A percentile compares a stretch with the other conserved stretches of the same genome.
phyloP scores from a whole-genome alignment of 805 yeast genomes.

The Yamadazyma sp. region DNA sequence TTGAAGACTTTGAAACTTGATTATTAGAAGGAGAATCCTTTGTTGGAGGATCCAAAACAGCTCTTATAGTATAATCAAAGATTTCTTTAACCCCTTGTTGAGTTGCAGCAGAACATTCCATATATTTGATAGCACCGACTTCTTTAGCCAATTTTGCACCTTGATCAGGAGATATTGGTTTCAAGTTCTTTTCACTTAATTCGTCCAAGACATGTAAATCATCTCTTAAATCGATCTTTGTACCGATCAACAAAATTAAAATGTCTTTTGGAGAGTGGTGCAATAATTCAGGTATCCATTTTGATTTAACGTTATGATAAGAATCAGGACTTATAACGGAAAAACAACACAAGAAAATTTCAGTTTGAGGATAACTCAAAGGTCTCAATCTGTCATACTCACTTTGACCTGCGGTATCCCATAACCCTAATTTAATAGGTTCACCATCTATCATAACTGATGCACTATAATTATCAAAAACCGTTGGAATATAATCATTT shows the following conservation, averaged over 20 bases:
- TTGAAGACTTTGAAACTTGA: constrained; percentile 8
- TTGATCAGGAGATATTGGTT: constrained; percentile 60
- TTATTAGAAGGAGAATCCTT: constrained; percentile 13
- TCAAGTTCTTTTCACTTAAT: constrained; percentile 56
- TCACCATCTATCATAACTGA: constrained; percentile 79
- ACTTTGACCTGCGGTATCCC: constrained; percentile 97
- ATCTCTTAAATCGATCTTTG: constrained; percentile 84
- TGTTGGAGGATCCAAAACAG: constrained; percentile 56
- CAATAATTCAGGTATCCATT: constrained; percentile 77
- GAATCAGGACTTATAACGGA: constrained; percentile 80
- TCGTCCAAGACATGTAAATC: constrained; percentile 74
- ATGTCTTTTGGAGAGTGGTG: constrained; percentile 77
- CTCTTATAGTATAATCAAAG: constrained; percentile 76
- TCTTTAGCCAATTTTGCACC: constrained; percentile 68
- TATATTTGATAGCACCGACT: constrained; percentile 66
- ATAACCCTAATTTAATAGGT: constrained; percentile 78
- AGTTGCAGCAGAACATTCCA: constrained; percentile 89
- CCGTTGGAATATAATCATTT: constrained; percentile 91
- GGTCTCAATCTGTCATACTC: constrained; percentile 91
- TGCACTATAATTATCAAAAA: constrained; percentile 88
- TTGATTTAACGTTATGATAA: constrained; percentile 73
- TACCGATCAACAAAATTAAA: constrained; percentile 73
- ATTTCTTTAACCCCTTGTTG: constrained; percentile 84
- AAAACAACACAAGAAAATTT: constrained; percentile 81
- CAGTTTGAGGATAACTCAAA: constrained; percentile 87